phyloP scores from a whole-genome alignment of 2,329 filamentous ascomycete species.

The Verticillium nubilum region DNA sequence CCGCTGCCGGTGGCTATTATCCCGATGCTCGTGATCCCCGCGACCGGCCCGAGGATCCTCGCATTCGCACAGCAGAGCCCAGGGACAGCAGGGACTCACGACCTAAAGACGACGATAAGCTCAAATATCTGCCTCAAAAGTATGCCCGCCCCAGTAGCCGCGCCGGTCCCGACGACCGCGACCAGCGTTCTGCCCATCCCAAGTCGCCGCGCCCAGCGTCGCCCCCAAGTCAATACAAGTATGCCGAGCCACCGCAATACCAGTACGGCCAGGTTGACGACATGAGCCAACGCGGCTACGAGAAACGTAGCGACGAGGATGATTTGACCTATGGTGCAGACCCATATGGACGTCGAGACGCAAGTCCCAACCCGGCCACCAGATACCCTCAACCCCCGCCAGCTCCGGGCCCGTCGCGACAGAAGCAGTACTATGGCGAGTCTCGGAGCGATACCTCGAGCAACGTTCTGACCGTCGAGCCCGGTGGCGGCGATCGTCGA shows the following conservation, averaged over 20 bases:
- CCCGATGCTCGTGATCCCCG: conserved; percentile 29
- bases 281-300: conserved; percentile 3
- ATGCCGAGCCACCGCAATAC: conserved; percentile 21
- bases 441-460: conserved; percentile 31
- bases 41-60: conserved; percentile 16
- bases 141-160: conserved; percentile 31
- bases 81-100: conserved; percentile 11
- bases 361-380: conserved; percentile 8
- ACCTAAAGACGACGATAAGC: conserved; percentile 25
- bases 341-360: conserved; percentile 1
- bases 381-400: conserved; percentile 2
- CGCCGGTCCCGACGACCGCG: conserved; percentile 22
- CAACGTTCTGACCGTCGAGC: conserved; percentile 37
- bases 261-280: conserved; percentile 17
- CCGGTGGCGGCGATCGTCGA: conserved; percentile 27
- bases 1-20: conserved; percentile 25
- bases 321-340: conserved; percentile 45
- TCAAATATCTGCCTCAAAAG: conserved; percentile 42
- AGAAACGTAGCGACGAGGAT: conserved; percentile 26
- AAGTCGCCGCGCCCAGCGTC: conserved; percentile 10
- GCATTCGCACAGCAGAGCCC: conserved; percentile 13
- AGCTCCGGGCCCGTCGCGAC: conserved; percentile 1
- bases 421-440: conserved; percentile 22
- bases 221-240: conserved; percentile 13
- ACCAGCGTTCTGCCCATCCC: conserved; percentile 21